phyloP scores from a whole-genome alignment of 768 basidiomycete species.

The Lactifluus pinguis region DNA sequence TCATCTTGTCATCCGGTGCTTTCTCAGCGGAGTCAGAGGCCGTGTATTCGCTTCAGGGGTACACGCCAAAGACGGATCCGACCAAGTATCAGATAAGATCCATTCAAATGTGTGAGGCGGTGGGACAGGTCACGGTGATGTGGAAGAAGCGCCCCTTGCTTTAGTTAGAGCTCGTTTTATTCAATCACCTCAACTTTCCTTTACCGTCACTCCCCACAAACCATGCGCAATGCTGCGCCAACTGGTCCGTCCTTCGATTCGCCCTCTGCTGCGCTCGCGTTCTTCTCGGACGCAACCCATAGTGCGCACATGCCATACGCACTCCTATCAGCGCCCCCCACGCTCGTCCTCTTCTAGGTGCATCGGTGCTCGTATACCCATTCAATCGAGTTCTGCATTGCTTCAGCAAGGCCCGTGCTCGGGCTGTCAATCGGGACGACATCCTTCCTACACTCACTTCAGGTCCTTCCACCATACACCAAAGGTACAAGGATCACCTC shows the following conservation, averaged over 20 bases:
- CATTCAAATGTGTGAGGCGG: too few species aligned
- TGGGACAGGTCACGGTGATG: not conserved
- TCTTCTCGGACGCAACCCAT: not conserved
- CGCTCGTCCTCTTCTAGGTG: constrained; percentile 5
- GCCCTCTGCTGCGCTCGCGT: constrained; percentile 1
- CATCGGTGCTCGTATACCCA: not conserved
- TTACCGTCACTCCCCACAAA: not conserved
- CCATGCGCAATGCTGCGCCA: constrained; percentile 15
- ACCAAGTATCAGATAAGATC: not conserved
- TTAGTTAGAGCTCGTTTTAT: not conserved
- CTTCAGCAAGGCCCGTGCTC: constrained; percentile 2
- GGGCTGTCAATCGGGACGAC: not conserved
- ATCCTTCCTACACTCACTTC: not conserved
- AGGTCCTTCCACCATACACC: constrained; percentile 36
- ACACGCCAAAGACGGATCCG: not conserved
- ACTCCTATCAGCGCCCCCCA: not conserved
- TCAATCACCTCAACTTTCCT: not conserved
- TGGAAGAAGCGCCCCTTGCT: not conserved
- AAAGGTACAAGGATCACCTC: constrained; percentile 24
- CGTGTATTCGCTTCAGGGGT: not conserved
- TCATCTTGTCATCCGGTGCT: not conserved
- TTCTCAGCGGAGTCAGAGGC: not conserved
- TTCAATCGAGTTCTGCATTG: constrained; percentile 9
- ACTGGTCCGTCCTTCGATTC: not conserved
- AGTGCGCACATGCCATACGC: not conserved